Evolutionary conservation across 2,329 filamentous ascomycete species (phyloP).

Genomic region (Pseudogymnoascus sp.): DNA sequence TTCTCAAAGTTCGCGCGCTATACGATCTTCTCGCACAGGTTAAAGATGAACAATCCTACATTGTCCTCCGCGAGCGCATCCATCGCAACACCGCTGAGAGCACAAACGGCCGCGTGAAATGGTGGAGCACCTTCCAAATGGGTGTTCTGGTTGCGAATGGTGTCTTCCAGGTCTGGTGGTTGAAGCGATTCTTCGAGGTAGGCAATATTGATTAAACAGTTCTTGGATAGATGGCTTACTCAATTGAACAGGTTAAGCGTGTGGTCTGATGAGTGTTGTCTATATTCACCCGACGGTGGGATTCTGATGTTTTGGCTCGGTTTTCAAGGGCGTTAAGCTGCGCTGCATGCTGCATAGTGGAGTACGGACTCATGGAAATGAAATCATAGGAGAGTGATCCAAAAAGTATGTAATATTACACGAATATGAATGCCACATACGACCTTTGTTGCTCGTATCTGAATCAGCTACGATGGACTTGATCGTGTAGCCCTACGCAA

Average conservation of each 20-base stretch:
- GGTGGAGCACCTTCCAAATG: conserved; percentile 98
- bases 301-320: conserved; percentile 5
- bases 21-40: conserved; percentile 82
- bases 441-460: not conserved
- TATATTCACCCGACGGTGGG: conserved; percentile 1
- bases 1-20: conserved; percentile 62
- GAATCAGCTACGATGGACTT: not conserved
- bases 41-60: conserved; percentile 97
- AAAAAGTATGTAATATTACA: conserved; percentile 8
- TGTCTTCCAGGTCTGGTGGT: conserved; percentile 98
- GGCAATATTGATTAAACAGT: conserved; percentile 14
- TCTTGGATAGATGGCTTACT: not conserved
- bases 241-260: conserved; percentile 7
- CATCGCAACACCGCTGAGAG: conserved; percentile 98
- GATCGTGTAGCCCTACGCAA: not conserved
- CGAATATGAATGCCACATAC: conserved; percentile 9
- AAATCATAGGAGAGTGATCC: conserved; percentile 4
- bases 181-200: conserved; percentile 95
- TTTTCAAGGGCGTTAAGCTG: conserved; percentile 6
- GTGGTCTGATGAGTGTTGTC: conserved; percentile 4
- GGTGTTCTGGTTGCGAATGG: conserved; percentile 82
- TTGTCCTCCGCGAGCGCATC: conserved; percentile 86
- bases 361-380: conserved; percentile 9
- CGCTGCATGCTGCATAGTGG: conserved; percentile 10
- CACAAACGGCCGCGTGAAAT: conserved; percentile 95